Base-by-base conservation (phyloP, 345 rosid genomes). In the Citrus australasica region DNA sequence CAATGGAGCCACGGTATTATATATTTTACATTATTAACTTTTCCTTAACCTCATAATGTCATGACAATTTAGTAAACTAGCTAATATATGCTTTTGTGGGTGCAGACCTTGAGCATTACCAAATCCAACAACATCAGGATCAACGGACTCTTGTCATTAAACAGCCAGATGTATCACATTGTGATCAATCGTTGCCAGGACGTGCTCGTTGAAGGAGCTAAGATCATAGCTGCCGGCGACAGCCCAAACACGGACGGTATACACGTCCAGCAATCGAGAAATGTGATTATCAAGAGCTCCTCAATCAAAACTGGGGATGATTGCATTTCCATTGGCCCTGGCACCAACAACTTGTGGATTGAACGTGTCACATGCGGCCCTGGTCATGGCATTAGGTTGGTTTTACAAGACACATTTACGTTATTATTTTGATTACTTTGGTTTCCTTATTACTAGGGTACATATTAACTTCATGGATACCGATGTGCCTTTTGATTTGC, bases 191-290 rank as follows among this genome's bases (percentile, higher is more conserved):
- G 81, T 2, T 77, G 85, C 58, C 35, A 33, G 37, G 75, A 84
- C 35, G 35, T 84, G 37, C 40, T 30, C 1, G 7, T 82, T 16
- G 53, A 77, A 64, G 77, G 75, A 2, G 69, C 80, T 16, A 74
- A 59, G 48, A 35, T 75, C 14, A 59, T 62, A 6, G 35, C 35
- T 1, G 82, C 85, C 4, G 13, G 17, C 75, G 10, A 74, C 55
- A 82, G 85, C 59, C 85, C 83, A 38, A 85, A 82, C 85, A 82
- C 85, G 0, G 85, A 85, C 6, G 85, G 87, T 1, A 71, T 85
- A 33, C 87, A 85, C 11, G 75, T 82, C 9, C 79, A 82, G 6
- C 27, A 63, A 19, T 84, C 87, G 0, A 82, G 6, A 7, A 38
- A 80, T 22, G 78, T 85, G 6, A 24, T 8, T 2, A 78, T 85